Base-by-base conservation (phyloP, 2,329 filamentous ascomycete genomes). In the Huntiella savannae region DNA sequence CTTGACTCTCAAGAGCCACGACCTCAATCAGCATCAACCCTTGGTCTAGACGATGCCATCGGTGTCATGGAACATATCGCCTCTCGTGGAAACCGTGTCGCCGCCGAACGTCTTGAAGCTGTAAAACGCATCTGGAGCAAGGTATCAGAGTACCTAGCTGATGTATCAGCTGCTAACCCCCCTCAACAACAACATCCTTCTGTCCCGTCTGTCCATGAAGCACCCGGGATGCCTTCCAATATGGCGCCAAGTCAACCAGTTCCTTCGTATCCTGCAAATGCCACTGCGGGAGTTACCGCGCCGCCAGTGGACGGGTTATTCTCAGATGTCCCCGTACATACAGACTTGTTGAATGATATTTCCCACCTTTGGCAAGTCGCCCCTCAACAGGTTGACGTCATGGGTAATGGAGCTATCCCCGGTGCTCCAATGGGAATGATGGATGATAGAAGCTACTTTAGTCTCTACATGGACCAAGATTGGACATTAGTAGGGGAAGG, bases 51-150 rank as follows among this genome's bases (percentile, higher is more conserved):
- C 22, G 48, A 49, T n/a, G 48, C 48, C 12, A 46, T 49, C 19
- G 48, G 44, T 13, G 48, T 49, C 28, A 49, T 49, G 48, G 39
- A 49, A 33, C 48, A 49, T 16, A 49, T 49, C 10, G 45, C 42
- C 1, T 41, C 48, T 7, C 40, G 48, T 7, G 48, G 48, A 16
- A 49, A 49, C 32, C 44, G 48, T 5, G 40, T 43, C 4, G 48
- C 44, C 5, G 40, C 46, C 4, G 48, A 49, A 42, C 44, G 48
- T 17, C 39, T 42, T 6, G 44, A 49, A 19, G 48, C 48, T 11
- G 48, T 49, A 6, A 46, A 44, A 40, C 44, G 48, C 16, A 49
- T 49, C 13, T 49, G 48, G 48, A 16, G 41, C 32, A 49, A 49
- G 8, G 48, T 49, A 4, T 49, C 48, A 8, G 48, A 49, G 33